Percentiles rank a stretch among this genome's conserved stretches.
Evolutionary conservation across 2,329 filamentous ascomycete genomes (phyloP).

Genomic region (Cadophora luteo-olivacea): DNA sequence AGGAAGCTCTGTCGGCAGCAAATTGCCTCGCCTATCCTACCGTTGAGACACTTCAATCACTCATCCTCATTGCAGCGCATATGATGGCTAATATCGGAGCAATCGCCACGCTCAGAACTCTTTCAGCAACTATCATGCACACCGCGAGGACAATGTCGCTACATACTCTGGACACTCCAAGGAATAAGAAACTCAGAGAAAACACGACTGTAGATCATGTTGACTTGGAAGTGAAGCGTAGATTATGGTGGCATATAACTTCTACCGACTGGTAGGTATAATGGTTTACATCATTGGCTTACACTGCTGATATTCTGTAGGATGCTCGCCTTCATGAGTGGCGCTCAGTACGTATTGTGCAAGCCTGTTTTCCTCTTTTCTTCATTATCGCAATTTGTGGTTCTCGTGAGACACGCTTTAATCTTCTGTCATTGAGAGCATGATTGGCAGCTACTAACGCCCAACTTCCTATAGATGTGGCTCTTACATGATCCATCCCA

Average conservation of each 20-base stretch:
- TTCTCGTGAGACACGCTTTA: no score
- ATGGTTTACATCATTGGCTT: not conserved
- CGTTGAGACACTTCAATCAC: slow-evolving; percentile 47
- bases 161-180: slow-evolving; percentile 34
- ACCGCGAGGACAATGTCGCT: slow-evolving; percentile 35
- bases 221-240: slow-evolving; percentile 46
- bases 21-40: slow-evolving; percentile 39
- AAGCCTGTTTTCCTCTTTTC: no score
- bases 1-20: slow-evolving; percentile 38
- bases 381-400: no score
- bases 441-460: no score
- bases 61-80: slow-evolving; percentile 46
- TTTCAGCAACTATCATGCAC: slow-evolving; percentile 44
- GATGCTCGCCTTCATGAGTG: slow-evolving; percentile 46
- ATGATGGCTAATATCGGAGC: slow-evolving; percentile 47
- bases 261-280: slow-evolving; percentile 46
- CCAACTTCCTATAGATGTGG: slow-evolving; percentile 36
- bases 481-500: slow-evolving; percentile 46
- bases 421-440: no score
- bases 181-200: slow-evolving; percentile 33
- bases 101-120: slow-evolving; percentile 43
- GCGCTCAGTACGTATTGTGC: slow-evolving; percentile 34
- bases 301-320: slow-evolving; percentile 30
- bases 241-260: slow-evolving; percentile 51
- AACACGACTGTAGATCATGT: slow-evolving; percentile 37